Percentiles rank a stretch among this genome's conserved stretches.
phyloP scores from a whole-genome alignment of 805 yeast species.

The Maudiozyma pseudohumilis region DNA sequence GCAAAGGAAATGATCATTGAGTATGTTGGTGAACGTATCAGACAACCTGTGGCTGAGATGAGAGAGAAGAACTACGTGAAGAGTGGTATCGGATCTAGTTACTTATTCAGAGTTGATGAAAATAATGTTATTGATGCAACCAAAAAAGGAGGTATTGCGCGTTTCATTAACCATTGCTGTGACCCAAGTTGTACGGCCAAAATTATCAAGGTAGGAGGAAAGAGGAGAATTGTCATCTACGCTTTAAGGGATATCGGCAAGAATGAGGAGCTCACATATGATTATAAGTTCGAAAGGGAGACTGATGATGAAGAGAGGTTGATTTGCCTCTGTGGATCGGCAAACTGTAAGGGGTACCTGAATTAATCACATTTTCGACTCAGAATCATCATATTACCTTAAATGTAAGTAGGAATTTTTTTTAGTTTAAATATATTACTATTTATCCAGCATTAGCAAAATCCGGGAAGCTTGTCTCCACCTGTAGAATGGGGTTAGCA shows the following conservation, averaged over 20 bases:
- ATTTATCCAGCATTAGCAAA: too few species aligned
- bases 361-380: conserved; percentile 35
- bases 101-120: conserved; percentile 85
- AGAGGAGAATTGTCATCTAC: conserved; percentile 86
- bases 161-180: conserved; percentile 96
- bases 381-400: too few species aligned
- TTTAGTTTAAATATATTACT: too few species aligned
- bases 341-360: conserved; percentile 85
- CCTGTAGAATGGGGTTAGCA: too few species aligned
- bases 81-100: conserved; percentile 93
- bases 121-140: conserved; percentile 96
- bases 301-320: conserved; percentile 80
- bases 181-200: conserved; percentile 96
- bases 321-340: conserved; percentile 90
- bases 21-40: conserved; percentile 88
- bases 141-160: conserved; percentile 91
- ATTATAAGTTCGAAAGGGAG: conserved; percentile 90
- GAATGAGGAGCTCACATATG: conserved; percentile 89
- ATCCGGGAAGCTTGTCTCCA: too few species aligned
- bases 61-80: conserved; percentile 77
- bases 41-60: conserved; percentile 90
- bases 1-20: conserved; percentile 96
- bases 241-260: conserved; percentile 82
- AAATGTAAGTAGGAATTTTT: too few species aligned
- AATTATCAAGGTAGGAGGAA: conserved; percentile 89